Conservation (phyloP, 208 protist species). For the Acanthamoeba healyi region DNA sequence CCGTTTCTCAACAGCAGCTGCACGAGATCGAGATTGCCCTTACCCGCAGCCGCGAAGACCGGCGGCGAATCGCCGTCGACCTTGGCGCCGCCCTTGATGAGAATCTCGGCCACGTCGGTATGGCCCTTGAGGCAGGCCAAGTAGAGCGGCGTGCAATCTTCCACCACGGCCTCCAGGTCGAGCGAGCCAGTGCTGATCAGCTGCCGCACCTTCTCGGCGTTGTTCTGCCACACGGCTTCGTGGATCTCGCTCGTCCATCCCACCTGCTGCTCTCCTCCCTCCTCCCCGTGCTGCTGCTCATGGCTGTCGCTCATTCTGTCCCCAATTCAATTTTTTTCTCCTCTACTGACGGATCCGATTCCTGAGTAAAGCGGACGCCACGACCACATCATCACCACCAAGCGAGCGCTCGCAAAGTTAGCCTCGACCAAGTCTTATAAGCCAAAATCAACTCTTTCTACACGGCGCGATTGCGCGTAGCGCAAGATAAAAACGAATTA, state of each 20-base stretch:
- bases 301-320: conserved; percentile 25
- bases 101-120: conserved; percentile 64
- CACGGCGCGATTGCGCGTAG: neutral
- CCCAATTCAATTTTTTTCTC: neutral
- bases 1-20: conserved; percentile 12
- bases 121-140: conserved; percentile 68
- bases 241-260: conserved; percentile 73
- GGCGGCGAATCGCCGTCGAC: conserved; percentile 67
- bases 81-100: conserved; percentile 64
- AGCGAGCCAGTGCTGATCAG: neutral
- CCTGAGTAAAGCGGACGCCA: too few relatives aligned
- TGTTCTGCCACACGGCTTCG: conserved; percentile 72
- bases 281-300: neutral
- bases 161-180: conserved; percentile 57
- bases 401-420: too few relatives aligned
- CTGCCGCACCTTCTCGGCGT: conserved; percentile 51
- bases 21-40: conserved; percentile 69
- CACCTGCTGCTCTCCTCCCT: conserved; percentile 63
- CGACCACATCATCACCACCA: too few relatives aligned
- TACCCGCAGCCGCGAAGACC: conserved; percentile 56
- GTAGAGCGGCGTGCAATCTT: conserved; percentile 71
- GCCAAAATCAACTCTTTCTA: neutral
- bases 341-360: too few relatives aligned
- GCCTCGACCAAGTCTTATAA: too few relatives aligned
- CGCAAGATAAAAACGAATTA: too few relatives aligned